phyloP scores from a whole-genome alignment of 2,329 filamentous ascomycete genomes.

The Microdochium bolleyi region DNA sequence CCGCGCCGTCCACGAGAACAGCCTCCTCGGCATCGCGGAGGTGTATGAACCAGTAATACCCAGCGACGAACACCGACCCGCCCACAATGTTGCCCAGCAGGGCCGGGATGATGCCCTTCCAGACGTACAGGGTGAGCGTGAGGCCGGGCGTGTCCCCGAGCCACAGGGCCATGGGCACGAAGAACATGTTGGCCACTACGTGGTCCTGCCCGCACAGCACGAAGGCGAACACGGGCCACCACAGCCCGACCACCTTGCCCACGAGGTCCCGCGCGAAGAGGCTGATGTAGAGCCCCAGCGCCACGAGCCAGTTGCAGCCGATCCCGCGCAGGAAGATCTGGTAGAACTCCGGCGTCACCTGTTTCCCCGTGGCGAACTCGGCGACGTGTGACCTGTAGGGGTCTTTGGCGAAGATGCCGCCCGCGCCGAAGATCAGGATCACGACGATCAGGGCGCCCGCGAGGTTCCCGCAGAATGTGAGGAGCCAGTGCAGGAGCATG shows the following conservation, averaged over 20 bases:
- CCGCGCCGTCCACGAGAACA: not conserved
- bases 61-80: constrained; percentile 41
- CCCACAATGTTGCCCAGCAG: constrained; percentile 45
- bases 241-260: constrained; percentile 46
- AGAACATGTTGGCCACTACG: constrained; percentile 50
- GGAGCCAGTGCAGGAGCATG: constrained; percentile 27
- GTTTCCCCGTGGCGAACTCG: constrained; percentile 38
- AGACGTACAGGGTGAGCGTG: constrained; percentile 43
- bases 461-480: constrained; percentile 40
- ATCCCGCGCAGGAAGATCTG: constrained; percentile 47
- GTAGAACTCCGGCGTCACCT: constrained; percentile 37
- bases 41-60: constrained; percentile 13
- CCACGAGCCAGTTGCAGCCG: constrained; percentile 51
- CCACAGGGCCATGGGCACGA: constrained; percentile 43
- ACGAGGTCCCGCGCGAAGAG: constrained; percentile 40
- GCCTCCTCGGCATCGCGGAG: not conserved
- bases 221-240: constrained; percentile 48
- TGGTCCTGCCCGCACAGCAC: constrained; percentile 46
- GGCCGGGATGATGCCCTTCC: constrained; percentile 47
- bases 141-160: constrained; percentile 29
- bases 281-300: constrained; percentile 39
- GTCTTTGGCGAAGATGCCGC: constrained; percentile 32
- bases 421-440: constrained; percentile 38
- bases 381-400: constrained; percentile 35
- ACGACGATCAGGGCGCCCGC: constrained; percentile 39